Base-by-base conservation (phyloP, 805 yeast species). In the Priceomyces medius region DNA sequence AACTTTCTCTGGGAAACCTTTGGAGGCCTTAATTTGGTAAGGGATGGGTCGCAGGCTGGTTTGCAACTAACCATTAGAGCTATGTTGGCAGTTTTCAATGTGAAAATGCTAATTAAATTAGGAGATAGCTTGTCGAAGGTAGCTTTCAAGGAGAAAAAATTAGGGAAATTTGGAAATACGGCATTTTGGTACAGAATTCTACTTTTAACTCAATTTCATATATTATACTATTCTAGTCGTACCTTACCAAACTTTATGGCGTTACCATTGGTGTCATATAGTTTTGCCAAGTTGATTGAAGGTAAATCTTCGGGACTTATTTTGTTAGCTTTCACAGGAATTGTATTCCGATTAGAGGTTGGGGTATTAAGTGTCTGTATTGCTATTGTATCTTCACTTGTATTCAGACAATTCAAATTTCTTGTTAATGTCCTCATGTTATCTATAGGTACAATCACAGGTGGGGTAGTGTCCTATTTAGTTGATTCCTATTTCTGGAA, bases 221-320 rank as follows among this genome's bases (percentile, higher is more conserved):
- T 88, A 14, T 63, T 83, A 45, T 91, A 71, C 65, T 91, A 91
- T 58, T 71, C 86, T n/a, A 74, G 96, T 2, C 73, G 97, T 50
- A 80, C 95, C 0, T 68, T 91, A 43, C 97, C 97, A n/a, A 91
- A 91, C 61, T 85, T 84, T 51, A 66, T 90, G 43, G 89, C 85
- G 2, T 66, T 91, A 40, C 97, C 97, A 3, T 54, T 87, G 27
- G 82, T 83, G 3, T 76, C 77, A 41, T 51, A 64, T 35, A 84
- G 85, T 0, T 48, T 84, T 32, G 68, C 79, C 3, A 69, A 68
- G 53, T 51, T 80, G 12, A 49, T 87, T 12, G 48, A 50, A 14
- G 87, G 83, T 8, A 68, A 76, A 36, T 66, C 67, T 45, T 46
- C 67, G 5, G 69, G 76, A 0, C 59, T 89, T 28, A 56, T 74